A percentile compares a stretch with the other conserved stretches of the same genome.
These are phyloP conservation scores for Globisporangium takayamanum DNA, from an alignment of 352 stramenopile genomes.

Conservation along the genomic window DNA sequence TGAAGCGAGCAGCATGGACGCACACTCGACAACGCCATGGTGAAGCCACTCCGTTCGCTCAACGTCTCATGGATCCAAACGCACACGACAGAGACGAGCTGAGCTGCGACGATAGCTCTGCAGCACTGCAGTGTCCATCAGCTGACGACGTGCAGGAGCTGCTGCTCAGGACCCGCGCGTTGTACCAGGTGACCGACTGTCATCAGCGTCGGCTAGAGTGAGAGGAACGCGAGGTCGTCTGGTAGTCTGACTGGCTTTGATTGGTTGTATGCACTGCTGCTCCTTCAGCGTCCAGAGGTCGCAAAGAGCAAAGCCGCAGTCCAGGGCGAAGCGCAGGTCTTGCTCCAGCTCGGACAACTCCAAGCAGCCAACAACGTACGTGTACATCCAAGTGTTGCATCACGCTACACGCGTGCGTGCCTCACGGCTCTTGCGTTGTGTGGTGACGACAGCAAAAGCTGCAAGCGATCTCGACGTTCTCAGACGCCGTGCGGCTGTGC, in stretches of 20 bases:
- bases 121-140: not conserved
- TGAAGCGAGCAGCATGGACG: constrained; percentile 28
- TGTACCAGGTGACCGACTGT: constrained; percentile 28
- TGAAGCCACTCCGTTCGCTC: not conserved
- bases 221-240: no score
- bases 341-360: constrained; percentile 42
- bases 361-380: constrained; percentile 23
- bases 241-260: no score
- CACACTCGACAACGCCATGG: constrained; percentile 5
- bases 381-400: no score
- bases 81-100: not conserved
- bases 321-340: constrained; percentile 37
- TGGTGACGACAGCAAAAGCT: constrained; percentile 16
- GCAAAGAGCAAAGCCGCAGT: constrained; percentile 19
- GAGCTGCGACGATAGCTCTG: not conserved
- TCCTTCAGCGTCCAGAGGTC: constrained; percentile 23
- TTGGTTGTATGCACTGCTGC: not conserved
- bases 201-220: not conserved
- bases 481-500: constrained; percentile 40
- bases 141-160: constrained; percentile 1
- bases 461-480: constrained; percentile 25
- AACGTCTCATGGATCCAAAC: not conserved
- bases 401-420: no score
- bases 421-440: not conserved
- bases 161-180: constrained; percentile 16